These are phyloP conservation scores for Posidonia australis DNA, from an alignment of 106 monocot species.

Conservation along the genomic window DNA sequence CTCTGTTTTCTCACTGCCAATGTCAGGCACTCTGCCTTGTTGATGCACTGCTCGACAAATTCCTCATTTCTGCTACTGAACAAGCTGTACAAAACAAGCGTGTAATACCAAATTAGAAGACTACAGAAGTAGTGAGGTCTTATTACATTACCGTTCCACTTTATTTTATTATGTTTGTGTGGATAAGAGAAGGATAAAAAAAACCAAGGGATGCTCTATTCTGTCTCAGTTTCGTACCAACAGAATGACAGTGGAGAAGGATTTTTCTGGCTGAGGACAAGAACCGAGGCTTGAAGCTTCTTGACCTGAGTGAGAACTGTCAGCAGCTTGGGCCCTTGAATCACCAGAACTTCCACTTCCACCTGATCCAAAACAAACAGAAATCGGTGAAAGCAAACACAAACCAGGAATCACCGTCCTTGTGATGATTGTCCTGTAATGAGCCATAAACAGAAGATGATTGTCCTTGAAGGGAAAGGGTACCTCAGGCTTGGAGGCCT, in stretches of 20 bases:
- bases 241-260: no score
- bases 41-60: slow-evolving; percentile 20
- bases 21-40: slow-evolving; percentile 19
- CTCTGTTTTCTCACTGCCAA: slow-evolving; percentile 27
- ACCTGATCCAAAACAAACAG: slow-evolving; percentile 26
- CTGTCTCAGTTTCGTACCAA: no score
- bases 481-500: slow-evolving; percentile 78
- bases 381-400: no score
- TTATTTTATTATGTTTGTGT: no score
- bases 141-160: no score
- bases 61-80: slow-evolving; percentile 10
- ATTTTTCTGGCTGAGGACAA: slow-evolving; percentile 53
- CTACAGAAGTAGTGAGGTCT: no score
- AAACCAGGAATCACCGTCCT: no score
- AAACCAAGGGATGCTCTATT: no score
- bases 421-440: no score
- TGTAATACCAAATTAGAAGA: no score
- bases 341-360: slow-evolving; percentile 80
- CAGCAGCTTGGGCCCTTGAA: slow-evolving; percentile 66
- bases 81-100: slow-evolving; percentile 6
- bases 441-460: no score
- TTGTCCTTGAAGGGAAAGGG: background rate
- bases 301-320: slow-evolving; percentile 80
- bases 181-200: no score
- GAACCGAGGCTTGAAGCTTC: slow-evolving; percentile 72